phyloP scores from a whole-genome alignment of 2,329 filamentous ascomycete species.

The Neofusicoccum umdonicola region DNA sequence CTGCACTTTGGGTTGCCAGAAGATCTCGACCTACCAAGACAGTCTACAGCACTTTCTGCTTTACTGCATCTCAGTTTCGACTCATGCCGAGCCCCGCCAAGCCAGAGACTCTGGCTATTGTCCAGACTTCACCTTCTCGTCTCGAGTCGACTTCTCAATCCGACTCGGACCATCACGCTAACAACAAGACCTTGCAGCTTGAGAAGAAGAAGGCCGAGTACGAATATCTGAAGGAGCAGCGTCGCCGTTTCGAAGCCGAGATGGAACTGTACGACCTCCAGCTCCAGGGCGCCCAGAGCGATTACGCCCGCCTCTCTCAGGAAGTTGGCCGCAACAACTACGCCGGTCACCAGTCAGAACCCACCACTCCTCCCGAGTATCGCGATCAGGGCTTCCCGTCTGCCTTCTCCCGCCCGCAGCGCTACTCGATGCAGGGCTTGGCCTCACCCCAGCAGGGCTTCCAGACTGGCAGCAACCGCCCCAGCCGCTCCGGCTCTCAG shows the following conservation, averaged over 20 bases:
- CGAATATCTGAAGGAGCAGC: conserved; percentile 85
- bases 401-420: conserved; percentile 78
- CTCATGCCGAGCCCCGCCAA: not conserved
- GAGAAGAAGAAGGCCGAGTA: conserved; percentile 93
- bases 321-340: conserved; percentile 58
- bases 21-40: not conserved
- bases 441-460: conserved; percentile 61
- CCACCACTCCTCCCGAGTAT: conserved; percentile 93
- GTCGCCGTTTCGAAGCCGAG: conserved; percentile 84
- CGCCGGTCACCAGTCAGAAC: conserved; percentile 79
- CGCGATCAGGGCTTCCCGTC: conserved; percentile 76
- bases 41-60: not conserved
- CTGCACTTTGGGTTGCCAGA: not conserved
- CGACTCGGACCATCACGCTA: not conserved
- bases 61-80: not conserved
- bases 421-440: conserved; percentile 86
- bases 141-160: not conserved
- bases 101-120: not conserved
- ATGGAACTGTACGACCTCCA: conserved; percentile 87
- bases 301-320: conserved; percentile 80
- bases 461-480: conserved; percentile 56
- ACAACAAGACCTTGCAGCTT: conserved; percentile 56
- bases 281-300: conserved; percentile 76
- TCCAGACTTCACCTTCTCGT: not conserved
- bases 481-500: conserved; percentile 74